Percentiles rank a stretch among this genome's conserved stretches.
Evolutionary conservation across 306 rosid genomes (phyloP).

Genomic region (Vigna nakashimae): DNA sequence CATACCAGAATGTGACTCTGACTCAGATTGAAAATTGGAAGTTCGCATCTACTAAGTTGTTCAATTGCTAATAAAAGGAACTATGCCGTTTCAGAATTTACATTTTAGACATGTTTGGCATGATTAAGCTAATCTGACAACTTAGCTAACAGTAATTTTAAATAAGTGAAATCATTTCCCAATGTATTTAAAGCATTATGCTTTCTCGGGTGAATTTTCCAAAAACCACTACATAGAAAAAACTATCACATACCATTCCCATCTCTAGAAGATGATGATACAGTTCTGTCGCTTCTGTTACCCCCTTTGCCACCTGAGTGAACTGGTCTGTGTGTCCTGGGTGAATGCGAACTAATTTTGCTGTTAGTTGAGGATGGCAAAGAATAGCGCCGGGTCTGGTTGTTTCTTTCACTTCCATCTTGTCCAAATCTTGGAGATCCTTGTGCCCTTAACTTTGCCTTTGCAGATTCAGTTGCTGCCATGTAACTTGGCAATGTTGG

Average conservation of each 20-base stretch:
- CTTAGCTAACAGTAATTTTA: conserved; percentile 1
- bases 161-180: background rate
- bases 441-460: conserved; percentile 95
- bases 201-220: background rate
- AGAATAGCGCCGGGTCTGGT: conserved; percentile 77
- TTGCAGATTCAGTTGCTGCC: conserved; percentile 98
- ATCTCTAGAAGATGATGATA: conserved; percentile 60
- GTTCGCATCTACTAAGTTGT: conserved; percentile 2
- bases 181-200: conserved; percentile 15
- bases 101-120: background rate
- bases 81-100: background rate
- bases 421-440: conserved; percentile 88
- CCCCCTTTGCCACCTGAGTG: conserved; percentile 80
- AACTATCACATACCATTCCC: conserved; percentile 73
- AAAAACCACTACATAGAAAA: conserved; percentile 31
- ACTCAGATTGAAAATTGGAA: conserved; percentile 14
- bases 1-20: background rate
- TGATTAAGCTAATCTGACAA: conserved; percentile 20
- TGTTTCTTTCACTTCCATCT: conserved; percentile 69
- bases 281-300: conserved; percentile 60
- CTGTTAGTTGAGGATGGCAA: conserved; percentile 75
- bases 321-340: conserved; percentile 81
- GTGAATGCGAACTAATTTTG: conserved; percentile 91
- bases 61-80: background rate
- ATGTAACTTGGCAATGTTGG: conserved; percentile 92